Base-by-base conservation (phyloP, 2,329 filamentous ascomycete species). In the Diaporthe ilicicola region DNA sequence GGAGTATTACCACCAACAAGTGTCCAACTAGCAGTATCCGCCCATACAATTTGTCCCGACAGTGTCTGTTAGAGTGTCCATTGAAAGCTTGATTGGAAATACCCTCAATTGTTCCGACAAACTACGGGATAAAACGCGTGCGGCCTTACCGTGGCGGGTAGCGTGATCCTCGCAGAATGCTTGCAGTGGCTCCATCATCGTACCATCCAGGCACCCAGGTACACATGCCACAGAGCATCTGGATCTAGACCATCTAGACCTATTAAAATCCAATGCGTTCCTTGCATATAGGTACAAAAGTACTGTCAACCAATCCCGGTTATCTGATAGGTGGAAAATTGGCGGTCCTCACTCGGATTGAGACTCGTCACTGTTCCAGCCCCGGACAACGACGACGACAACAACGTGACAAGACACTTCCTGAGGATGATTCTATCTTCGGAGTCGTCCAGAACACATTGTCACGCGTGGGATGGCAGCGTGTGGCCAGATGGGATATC, bases 301-400 rank as follows among this genome's bases (percentile, higher is more conserved):
- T 53, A 32, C 62, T 53, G 32, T 4, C 22, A 42, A 37, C 12
- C 10, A 9, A 24, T 9, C 32, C 0, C 19, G 13, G 8, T 32
- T n/a, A 9, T 27, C 39, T 61, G 56, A 61, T 61, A 61, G 56
- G 56, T 61, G 56, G 56, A 61, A 61, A 61, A 61, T 61, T 61
- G 56, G 56, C 24, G 34, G 32, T 29, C 39, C 50, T 37, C 42
- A 22, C 29, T n/a, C 55, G 48, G 27, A 27, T 46, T 51, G 50
- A 55, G 48, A 55, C 50, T 39, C 3, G 37, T 55, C 64, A 67
- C 29, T 46, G 46, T 34, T 44, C 24, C 50, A 50, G 17, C 24
- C 13, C 50, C 50, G 50, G 29, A 39, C 64, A 55, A 10, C 24
- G 1, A 46, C 19, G 56, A 71, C 24, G 1, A 46, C 19, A 59